Conservation (phyloP, 768 basidiomycete species). For the Pleurotus tuber-regium region DNA sequence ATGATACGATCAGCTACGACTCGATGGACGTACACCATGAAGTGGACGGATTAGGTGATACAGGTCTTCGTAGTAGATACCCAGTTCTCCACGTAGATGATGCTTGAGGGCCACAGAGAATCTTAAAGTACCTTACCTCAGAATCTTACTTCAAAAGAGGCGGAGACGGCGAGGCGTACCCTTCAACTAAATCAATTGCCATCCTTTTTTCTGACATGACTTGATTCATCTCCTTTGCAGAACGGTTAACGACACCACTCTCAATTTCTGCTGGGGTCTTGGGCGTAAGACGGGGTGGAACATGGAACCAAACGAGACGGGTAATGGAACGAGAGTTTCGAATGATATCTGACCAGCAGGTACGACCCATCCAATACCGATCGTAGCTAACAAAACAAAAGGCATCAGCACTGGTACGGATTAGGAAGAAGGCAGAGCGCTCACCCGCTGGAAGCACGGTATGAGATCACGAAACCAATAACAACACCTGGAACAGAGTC, state of each 20-base stretch:
- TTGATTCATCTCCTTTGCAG: constrained; percentile 40
- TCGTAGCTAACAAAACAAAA: constrained; percentile 41
- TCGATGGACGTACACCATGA: constrained; percentile 50
- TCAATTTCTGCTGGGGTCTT: constrained; percentile 37
- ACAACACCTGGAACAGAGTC: constrained; percentile 36
- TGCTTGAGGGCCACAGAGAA: constrained; percentile 60
- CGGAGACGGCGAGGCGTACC: no score
- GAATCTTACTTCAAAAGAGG: no score
- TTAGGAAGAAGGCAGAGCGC: constrained; percentile 17
- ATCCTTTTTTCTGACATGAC: constrained; percentile 62
- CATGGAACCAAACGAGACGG: constrained; percentile 61
- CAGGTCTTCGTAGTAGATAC: constrained; percentile 62
- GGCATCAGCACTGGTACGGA: neutral
- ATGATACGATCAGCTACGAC: no score
- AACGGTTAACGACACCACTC: constrained; percentile 26
- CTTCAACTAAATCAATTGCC: constrained; percentile 58
- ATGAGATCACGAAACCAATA: constrained; percentile 65
- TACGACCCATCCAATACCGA: constrained; percentile 60
- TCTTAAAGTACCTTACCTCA: no score
- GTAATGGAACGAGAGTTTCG: constrained; percentile 46
- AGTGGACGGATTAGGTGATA: constrained; percentile 56
- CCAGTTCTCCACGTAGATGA: constrained; percentile 58
- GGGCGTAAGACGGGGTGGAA: constrained; percentile 45
- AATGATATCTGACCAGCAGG: constrained; percentile 56
- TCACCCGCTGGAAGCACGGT: constrained; percentile 59